Percentiles rank a stretch among this genome's conserved stretches.
Conservation (phyloP, 75 land plant genomes). For the Adiantum capillusveneris region DNA sequence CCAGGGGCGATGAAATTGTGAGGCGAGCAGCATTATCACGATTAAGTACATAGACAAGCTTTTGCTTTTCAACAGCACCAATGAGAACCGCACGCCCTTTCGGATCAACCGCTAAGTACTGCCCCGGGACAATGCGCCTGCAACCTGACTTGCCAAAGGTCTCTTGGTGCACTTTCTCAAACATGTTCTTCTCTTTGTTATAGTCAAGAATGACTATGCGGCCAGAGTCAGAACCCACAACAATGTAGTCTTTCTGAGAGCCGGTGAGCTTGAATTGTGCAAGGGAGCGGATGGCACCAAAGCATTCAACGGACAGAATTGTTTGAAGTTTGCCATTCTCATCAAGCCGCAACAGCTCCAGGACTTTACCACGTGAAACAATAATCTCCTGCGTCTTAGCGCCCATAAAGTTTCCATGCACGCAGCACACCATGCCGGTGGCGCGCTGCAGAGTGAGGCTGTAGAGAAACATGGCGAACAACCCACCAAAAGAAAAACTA, state of each 20-base stretch:
- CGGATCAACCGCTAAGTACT: conserved; percentile 90
- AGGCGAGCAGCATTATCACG: conserved; percentile 91
- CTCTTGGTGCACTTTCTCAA: conserved; percentile 92
- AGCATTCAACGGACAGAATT: conserved; percentile 81
- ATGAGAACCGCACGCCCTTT: conserved; percentile 96
- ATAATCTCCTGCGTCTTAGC: conserved; percentile 89
- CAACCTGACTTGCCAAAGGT: conserved; percentile 99
- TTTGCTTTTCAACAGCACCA: conserved; percentile 94
- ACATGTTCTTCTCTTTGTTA: conserved; percentile 67
- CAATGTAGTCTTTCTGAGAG: conserved; percentile 91
- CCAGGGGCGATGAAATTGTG: conserved; percentile 92
- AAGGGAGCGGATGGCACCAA: conserved; percentile 83
- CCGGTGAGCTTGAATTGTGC: conserved; percentile 93
- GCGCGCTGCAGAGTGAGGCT: conserved; percentile 82
- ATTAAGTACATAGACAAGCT: conserved; percentile 96
- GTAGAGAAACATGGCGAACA: conserved; percentile 68
- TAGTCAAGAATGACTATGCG: conserved; percentile 95
- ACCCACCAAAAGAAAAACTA: too few relatives aligned
- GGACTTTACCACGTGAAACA: conserved; percentile 82
- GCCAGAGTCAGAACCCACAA: conserved; percentile 97
- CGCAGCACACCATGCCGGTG: conserved; percentile 80
- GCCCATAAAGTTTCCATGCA: conserved; percentile 87
- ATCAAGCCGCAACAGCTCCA: conserved; percentile 89
- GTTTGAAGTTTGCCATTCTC: conserved; percentile 91
- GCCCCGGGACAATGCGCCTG: conserved; percentile 94